A percentile compares a stretch with the other conserved stretches of the same genome.
Conservation (phyloP, 495 filamentous ascomycete species). For the Penicillium diatomitis region DNA sequence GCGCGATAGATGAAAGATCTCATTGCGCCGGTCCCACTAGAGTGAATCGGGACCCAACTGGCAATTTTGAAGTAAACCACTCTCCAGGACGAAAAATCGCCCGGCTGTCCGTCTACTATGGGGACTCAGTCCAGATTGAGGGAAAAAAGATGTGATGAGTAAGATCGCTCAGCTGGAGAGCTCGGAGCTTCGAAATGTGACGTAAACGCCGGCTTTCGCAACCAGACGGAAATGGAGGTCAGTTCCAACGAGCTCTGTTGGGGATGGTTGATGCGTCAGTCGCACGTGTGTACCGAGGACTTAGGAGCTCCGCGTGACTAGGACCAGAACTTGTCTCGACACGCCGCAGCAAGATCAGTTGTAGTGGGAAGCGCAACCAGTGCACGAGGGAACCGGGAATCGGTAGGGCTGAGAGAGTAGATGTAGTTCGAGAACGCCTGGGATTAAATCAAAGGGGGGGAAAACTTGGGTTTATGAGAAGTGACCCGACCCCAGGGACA, state of each 20-base stretch:
- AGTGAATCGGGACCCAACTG: constrained; percentile 1
- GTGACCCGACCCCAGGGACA: neutral
- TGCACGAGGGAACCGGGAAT: neutral
- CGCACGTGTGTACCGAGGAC: neutral
- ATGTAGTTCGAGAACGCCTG: constrained; percentile 4
- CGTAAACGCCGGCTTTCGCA: constrained; percentile 7
- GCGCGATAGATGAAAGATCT: constrained; percentile 12
- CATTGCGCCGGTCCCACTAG: constrained; percentile 12
- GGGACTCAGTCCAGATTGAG: neutral
- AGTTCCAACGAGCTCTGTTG: neutral
- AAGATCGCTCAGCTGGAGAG: constrained; percentile 3
- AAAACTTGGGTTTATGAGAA: constrained; percentile 9
- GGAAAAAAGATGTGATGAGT: constrained; percentile 2
- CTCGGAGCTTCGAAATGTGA: constrained; percentile 22
- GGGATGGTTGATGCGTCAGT: neutral
- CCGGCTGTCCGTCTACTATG: neutral
- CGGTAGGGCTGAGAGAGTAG: constrained; percentile 18
- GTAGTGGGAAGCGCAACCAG: no score
- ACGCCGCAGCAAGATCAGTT: no score
- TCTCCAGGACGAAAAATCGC: neutral
- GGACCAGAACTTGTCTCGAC: neutral
- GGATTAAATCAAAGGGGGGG: neutral
- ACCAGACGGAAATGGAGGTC: neutral
- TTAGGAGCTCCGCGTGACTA: neutral
- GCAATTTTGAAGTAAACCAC: neutral